phyloP scores from a whole-genome alignment of 2,329 filamentous ascomycete genomes.

The Raffaelea albimanens region DNA sequence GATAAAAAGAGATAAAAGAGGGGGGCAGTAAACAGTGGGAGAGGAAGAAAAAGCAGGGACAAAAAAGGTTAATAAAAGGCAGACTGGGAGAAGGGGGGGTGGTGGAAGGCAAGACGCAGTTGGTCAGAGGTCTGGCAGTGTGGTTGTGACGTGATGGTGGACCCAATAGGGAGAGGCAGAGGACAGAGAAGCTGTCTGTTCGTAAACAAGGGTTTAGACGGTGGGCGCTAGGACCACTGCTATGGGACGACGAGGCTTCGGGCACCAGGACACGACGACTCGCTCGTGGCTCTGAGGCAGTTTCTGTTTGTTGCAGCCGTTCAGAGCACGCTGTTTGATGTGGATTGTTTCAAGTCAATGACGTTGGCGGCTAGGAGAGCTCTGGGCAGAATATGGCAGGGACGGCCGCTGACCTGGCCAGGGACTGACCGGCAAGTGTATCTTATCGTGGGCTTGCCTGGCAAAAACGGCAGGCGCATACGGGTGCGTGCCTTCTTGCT shows the following conservation, averaged over 20 bases:
- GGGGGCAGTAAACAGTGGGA: background rate
- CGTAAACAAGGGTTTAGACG: background rate
- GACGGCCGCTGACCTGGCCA: too few species aligned
- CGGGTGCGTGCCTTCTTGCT: too few species aligned
- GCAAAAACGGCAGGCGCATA: too few species aligned
- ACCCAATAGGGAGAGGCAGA: background rate
- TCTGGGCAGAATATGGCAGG: too few species aligned
- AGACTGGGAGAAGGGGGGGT: background rate
- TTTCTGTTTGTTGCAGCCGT: background rate
- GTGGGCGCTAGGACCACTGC: background rate
- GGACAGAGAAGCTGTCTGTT: background rate
- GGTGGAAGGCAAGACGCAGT: background rate
- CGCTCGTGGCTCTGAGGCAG: background rate
- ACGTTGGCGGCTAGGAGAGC: too few species aligned
- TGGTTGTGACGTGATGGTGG: constrained; percentile 3
- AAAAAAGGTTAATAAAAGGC: background rate
- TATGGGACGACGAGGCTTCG: constrained; percentile 4
- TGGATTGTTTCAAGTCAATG: too few species aligned
- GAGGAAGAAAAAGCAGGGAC: background rate
- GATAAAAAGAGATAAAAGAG: background rate
- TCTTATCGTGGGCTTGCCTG: too few species aligned
- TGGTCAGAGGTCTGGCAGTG: background rate
- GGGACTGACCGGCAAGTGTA: too few species aligned
- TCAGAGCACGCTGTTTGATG: too few species aligned
- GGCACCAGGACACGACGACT: too few species aligned